A percentile compares a stretch with the other conserved stretches of the same genome.
phyloP scores from a whole-genome alignment of 1,284 basidiomycete genomes.

The Ceratobasidium sp. region DNA sequence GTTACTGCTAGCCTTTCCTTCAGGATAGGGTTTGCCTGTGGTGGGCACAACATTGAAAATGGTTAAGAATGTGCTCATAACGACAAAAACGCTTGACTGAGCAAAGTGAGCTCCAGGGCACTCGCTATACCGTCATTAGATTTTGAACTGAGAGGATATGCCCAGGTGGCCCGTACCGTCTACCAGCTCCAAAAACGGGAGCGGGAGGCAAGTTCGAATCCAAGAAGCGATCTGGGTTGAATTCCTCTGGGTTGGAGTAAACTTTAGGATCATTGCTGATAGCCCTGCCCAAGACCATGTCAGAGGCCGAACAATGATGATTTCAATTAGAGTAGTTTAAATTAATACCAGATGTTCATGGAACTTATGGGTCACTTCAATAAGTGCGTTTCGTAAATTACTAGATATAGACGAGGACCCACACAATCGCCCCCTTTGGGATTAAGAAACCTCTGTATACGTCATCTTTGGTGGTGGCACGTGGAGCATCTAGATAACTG shows the following conservation, averaged over 20 bases:
- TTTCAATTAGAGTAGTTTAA: neutral
- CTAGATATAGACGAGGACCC: constrained; percentile 13
- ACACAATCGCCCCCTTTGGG: constrained; percentile 41
- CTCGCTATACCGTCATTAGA: neutral
- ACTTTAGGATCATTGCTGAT: constrained; percentile 36
- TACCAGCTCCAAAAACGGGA: constrained; percentile 6
- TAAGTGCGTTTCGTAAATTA: too few relatives aligned
- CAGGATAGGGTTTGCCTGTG: neutral
- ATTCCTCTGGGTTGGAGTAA: constrained; percentile 39
- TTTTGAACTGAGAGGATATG: too few relatives aligned
- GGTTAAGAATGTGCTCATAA: neutral
- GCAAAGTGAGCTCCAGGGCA: neutral
- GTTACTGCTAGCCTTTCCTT: neutral
- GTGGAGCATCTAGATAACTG: neutral
- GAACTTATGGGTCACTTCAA: neutral
- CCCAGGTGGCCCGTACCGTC: too few relatives aligned
- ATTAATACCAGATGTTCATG: neutral
- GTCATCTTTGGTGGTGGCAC: constrained; percentile 33
- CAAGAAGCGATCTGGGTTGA: constrained; percentile 43
- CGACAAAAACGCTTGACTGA: neutral
- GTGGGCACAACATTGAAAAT: neutral
- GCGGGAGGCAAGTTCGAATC: neutral
- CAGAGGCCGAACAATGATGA: neutral
- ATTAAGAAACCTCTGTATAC: constrained; percentile 41
- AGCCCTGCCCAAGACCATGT: constrained; percentile 5